Evolutionary conservation across 1,139 yeast genomes (phyloP).

Genomic region (Debaryomyces robertsiae): DNA sequence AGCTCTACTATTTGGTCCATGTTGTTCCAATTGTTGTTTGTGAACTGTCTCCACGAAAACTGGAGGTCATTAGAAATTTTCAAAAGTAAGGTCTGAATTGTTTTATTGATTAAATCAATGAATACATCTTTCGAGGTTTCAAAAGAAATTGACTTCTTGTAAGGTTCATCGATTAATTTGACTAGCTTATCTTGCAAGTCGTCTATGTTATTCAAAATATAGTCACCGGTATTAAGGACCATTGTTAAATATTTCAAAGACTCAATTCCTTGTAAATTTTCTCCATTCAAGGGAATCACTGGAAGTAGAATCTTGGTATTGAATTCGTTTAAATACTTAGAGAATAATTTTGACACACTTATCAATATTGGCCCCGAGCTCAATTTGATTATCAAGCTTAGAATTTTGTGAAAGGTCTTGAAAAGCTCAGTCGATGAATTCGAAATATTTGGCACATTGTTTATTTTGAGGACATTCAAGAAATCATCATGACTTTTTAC

Average conservation of each 20-base stretch:
- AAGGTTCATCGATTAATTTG: constrained; percentile 45
- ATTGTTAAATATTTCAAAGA: constrained; percentile 69
- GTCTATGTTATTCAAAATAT: constrained; percentile 73
- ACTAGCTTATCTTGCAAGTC: constrained; percentile 72
- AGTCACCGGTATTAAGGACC: constrained; percentile 86
- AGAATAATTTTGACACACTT: constrained; percentile 65
- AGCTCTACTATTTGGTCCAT: constrained; percentile 66
- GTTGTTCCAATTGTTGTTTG: constrained; percentile 74
- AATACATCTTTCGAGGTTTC: constrained; percentile 59
- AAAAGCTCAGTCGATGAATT: constrained; percentile 88
- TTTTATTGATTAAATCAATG: constrained; percentile 57
- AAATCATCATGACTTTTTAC: constrained; percentile 29
- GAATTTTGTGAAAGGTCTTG: constrained; percentile 67
- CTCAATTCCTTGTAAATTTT: constrained; percentile 40
- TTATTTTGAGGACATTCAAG: constrained; percentile 38
- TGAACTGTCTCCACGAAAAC: constrained; percentile 83
- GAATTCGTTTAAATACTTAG: constrained; percentile 68
- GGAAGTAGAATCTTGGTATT: constrained; percentile 62
- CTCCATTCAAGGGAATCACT: constrained; percentile 48
- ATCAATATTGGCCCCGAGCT: constrained; percentile 69
- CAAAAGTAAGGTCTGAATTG: constrained; percentile 57
- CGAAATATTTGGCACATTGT: constrained; percentile 60
- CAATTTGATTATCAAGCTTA: constrained; percentile 75
- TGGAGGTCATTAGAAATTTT: constrained; percentile 66
- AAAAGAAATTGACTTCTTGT: constrained; percentile 44